phyloP scores from a whole-genome alignment of 2,329 filamentous ascomycete genomes.

The Raffaelea arxii region DNA sequence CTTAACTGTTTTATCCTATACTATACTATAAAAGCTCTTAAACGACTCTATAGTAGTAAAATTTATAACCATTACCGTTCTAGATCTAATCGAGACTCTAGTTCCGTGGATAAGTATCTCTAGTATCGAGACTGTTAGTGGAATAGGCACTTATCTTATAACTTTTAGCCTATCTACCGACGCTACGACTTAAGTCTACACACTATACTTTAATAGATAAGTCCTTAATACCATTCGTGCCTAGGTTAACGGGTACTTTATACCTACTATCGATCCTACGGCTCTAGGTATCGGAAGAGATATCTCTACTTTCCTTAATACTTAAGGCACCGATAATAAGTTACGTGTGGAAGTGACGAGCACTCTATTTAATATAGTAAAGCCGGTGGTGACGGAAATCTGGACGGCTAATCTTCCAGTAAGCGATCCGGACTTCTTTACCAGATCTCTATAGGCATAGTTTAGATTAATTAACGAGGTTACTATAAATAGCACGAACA shows the following conservation, averaged over 20 bases:
- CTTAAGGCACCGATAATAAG: constrained; percentile 3
- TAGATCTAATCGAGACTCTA: constrained; percentile 5
- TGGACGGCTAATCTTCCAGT: background rate
- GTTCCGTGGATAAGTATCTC: constrained; percentile 7
- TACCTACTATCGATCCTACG: constrained; percentile 8
- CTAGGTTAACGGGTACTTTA: constrained; percentile 7
- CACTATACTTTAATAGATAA: constrained; percentile 7
- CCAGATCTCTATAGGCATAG: background rate
- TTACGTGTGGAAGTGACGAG: constrained; percentile 9
- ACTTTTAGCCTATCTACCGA: constrained; percentile 1
- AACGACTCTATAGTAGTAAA: constrained; percentile 7
- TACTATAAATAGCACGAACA: background rate
- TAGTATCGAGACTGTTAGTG: constrained; percentile 4
- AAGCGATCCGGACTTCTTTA: background rate
- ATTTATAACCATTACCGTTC: constrained; percentile 3
- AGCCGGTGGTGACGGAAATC: background rate
- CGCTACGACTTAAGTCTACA: constrained; percentile 3
- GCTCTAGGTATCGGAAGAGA: constrained; percentile 1
- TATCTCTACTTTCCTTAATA: constrained; percentile 4
- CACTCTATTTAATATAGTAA: constrained; percentile 11
- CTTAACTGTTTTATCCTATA: constrained; percentile 2
- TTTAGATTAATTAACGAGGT: background rate
- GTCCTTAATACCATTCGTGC: constrained; percentile 7
- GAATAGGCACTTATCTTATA: constrained; percentile 9
- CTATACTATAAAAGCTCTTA: constrained; percentile 1